Conservation (phyloP, 202 grass and related monocot genomes). For the Cymbopogon flexuosus region DNA sequence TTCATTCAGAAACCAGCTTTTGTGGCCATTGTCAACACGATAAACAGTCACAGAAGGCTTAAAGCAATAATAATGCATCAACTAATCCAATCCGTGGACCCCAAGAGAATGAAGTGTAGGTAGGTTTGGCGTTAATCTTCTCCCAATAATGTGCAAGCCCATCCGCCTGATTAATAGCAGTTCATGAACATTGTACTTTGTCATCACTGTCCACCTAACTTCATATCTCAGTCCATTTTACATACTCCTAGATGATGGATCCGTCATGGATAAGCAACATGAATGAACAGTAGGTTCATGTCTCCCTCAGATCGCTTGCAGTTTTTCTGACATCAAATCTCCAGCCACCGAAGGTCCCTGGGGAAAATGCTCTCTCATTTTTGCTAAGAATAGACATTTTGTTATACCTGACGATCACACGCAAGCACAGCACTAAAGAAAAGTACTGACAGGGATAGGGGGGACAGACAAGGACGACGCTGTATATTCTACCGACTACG, state of each 20-base stretch:
- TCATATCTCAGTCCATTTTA: background rate
- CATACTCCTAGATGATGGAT: too few species aligned
- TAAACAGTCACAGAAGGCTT: background rate
- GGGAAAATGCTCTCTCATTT: background rate
- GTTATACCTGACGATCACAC: background rate
- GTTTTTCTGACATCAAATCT: background rate
- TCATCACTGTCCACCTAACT: slow-evolving; percentile 12
- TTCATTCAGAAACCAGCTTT: background rate
- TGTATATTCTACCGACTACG: background rate
- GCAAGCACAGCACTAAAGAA: background rate
- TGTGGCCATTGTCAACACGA: background rate
- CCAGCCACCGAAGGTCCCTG: background rate
- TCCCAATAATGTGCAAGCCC: slow-evolving; percentile 30
- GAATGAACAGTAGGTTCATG: slow-evolving; percentile 3
- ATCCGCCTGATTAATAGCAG: slow-evolving; percentile 8
- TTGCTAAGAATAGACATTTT: slow-evolving; percentile 12
- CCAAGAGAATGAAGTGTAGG: background rate
- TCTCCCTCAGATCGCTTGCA: background rate
- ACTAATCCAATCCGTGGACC: background rate
- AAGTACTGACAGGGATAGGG: background rate
- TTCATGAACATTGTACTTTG: slow-evolving; percentile 14
- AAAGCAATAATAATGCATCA: background rate
- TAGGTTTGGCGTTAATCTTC: slow-evolving; percentile 21
- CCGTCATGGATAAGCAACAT: slow-evolving; percentile 5
- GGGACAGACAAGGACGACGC: background rate